Conservation (phyloP, 352 stramenopile species). For the Phytophthora cactorum region DNA sequence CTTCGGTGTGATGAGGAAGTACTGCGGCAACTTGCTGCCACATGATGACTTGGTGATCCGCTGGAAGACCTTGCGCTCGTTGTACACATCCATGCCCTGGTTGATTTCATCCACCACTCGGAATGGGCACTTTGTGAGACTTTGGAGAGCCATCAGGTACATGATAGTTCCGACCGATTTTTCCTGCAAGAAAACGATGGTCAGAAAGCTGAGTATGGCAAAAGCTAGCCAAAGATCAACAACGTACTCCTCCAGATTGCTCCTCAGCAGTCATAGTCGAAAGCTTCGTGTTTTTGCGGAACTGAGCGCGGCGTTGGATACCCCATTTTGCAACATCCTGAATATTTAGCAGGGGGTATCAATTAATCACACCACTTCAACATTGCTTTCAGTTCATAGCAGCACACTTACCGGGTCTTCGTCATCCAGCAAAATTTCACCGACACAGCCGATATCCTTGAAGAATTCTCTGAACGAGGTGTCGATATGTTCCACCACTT, state of each 20-base stretch:
- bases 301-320: slow-evolving; percentile 85
- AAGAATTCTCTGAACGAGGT: slow-evolving; percentile 87
- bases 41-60: slow-evolving; percentile 89
- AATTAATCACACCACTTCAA: not conserved
- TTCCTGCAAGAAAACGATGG: slow-evolving; percentile 51
- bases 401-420: slow-evolving; percentile 57
- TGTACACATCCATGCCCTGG: slow-evolving; percentile 91
- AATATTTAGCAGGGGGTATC: not conserved
- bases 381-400: not conserved
- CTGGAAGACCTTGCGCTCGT: slow-evolving; percentile 90
- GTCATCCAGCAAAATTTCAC: slow-evolving; percentile 83
- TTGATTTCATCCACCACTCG: slow-evolving; percentile 92
- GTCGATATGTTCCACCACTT: slow-evolving; percentile 85
- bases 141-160: slow-evolving; percentile 92
- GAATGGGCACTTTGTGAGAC: slow-evolving; percentile 87
- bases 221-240: not conserved
- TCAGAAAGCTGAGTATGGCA: slow-evolving; percentile 1
- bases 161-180: slow-evolving; percentile 93
- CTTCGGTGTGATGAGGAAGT: slow-evolving; percentile 91
- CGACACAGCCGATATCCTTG: slow-evolving; percentile 85
- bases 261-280: slow-evolving; percentile 88
- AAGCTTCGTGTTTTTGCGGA: slow-evolving; percentile 85
- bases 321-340: slow-evolving; percentile 90
- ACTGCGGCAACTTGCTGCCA: slow-evolving; percentile 86
- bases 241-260: slow-evolving; percentile 83